Base-by-base conservation (phyloP, 1,139 yeast species). In the Ogataea hybrid region DNA sequence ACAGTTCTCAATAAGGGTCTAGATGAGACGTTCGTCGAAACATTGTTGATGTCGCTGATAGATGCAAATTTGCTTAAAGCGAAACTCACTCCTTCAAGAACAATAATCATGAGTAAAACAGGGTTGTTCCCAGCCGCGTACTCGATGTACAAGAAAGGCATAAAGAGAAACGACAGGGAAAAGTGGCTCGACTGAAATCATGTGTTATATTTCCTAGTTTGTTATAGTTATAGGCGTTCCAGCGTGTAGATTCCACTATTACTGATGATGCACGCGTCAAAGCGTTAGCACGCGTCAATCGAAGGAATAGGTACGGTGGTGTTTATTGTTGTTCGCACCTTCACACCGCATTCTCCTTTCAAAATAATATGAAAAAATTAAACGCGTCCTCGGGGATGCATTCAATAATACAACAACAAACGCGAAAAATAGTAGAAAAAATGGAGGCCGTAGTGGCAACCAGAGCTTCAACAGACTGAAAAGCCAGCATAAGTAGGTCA, bases 51-150 rank as follows among this genome's bases (percentile, higher is more conserved):
- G 8, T 62, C 77, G 4, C 55, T 79, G 17, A 71, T 76, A 25
- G 83, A 76, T 50, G 77, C 75, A 44, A 76, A 74, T 43, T 57
- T 77, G 23, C 54, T 79, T 30, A 73, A 71, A 48, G 84, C 81
- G 0, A 79, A 78, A 46, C 56, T 78, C 1, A 68, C 73, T 6
- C 71, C 80, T 2, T 60, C 71, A 18, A 64, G 71, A 28, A 64
- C 67, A 3, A 65, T 77, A 2, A 70, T 79, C 0, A 55, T 79
- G 25, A 72, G 82, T 35, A 77, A 74, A 49, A 62, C 65, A 2
- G 72, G 68, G 16, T 43, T 56, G 6, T 79, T 79, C 52, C 80
- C 84, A 0, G 55, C 60, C 11, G 65, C 76, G 1, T 68, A 61
- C 44, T 59, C 59, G 2, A 67, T 72, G 4, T 67, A 71, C 43